These are phyloP conservation scores for Arthrinium phaeospermum DNA, from an alignment of 2,329 filamentous ascomycete species.

Conservation along the genomic window DNA sequence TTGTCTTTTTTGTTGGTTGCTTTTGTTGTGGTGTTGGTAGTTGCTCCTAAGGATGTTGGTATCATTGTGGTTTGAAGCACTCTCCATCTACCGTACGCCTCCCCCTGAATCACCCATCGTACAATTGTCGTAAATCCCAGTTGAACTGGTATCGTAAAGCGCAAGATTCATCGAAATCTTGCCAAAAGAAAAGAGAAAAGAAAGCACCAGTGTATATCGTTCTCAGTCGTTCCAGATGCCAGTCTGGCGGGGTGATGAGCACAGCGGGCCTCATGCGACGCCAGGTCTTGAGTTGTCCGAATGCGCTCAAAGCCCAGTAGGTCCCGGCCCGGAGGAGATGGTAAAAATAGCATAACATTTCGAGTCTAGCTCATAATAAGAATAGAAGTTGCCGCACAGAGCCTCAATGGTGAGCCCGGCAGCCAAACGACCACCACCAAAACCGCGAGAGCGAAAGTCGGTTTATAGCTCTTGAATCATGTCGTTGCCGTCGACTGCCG, in stretches of 20 bases:
- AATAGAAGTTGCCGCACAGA: slow-evolving; percentile 12
- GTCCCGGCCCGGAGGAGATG: background rate
- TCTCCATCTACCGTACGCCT: background rate
- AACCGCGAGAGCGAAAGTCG: background rate
- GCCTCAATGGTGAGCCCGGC: background rate
- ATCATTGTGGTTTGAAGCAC: background rate
- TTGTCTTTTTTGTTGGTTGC: background rate
- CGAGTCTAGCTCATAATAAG: slow-evolving; percentile 17
- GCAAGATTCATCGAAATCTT: background rate
- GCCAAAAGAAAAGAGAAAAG: background rate
- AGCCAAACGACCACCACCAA: background rate
- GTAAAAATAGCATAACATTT: slow-evolving; percentile 16
- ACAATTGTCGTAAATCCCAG: slow-evolving; percentile 2
- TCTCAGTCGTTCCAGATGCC: slow-evolving; percentile 15
- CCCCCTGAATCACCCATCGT: background rate
- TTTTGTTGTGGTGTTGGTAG: slow-evolving; percentile 4
- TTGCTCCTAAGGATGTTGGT: background rate
- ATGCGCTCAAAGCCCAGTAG: slow-evolving; percentile 15
- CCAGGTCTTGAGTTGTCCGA: slow-evolving; percentile 14
- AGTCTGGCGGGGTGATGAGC: slow-evolving; percentile 17
- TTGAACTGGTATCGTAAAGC: background rate
- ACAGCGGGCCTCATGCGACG: slow-evolving; percentile 16
- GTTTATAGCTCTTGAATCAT: background rate
- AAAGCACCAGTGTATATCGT: background rate
- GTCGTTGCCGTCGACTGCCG: background rate